Evolutionary conservation across 1,139 yeast species (phyloP), one percentile per base, ranked within the genome.

Genomic region (Suhomyces bokatorum): DNA sequence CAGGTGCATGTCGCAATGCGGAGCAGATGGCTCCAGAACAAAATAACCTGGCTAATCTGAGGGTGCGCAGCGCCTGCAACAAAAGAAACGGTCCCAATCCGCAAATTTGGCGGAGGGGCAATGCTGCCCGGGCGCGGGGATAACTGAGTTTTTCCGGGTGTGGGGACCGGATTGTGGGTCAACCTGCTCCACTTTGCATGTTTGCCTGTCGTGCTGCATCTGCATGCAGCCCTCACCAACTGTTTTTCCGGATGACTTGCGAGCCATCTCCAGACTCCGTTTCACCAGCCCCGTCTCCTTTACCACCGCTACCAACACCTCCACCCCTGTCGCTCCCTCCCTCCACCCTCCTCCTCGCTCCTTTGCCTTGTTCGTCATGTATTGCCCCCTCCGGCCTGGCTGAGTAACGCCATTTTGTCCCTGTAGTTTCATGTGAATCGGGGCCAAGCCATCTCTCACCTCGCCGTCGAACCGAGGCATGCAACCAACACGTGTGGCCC

Each of bases 91-190:
- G 11, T 34, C 24, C 4, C 14, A 36, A 32, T 37, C 40, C 37
- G 36, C 43, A 41, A 32, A 27, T 6, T 26, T 16, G 27, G 24
- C 29, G 16, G n/a, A 15, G 30, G 30, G 32, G 32, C 39, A 29
- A 36, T 6, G 16, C 4, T 24, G 36, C 36, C 36, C 36, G 36
- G 36, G 36, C 27, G 32, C 28, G 35, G 35, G 36, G 32, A 11
- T 11, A n/a, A 26, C 26, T 13, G 14, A 38, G 41, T 43, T 43
- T 39, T 43, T 43, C 45, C 45, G 45, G 33, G 45, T 43, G 45
- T 37, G 42, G 45, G 28, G 35, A 17, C 39, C 16, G 11, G 28
- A 17, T 8, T 22, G 40, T 30, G 35, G 35, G 35, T n/a, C 24
- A 26, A 12, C 16, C 31, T 13, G 12, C 28, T 15, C 27, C 24